Evolutionary conservation across 306 rosid species (phyloP).

Genomic region (Urtica urens): DNA sequence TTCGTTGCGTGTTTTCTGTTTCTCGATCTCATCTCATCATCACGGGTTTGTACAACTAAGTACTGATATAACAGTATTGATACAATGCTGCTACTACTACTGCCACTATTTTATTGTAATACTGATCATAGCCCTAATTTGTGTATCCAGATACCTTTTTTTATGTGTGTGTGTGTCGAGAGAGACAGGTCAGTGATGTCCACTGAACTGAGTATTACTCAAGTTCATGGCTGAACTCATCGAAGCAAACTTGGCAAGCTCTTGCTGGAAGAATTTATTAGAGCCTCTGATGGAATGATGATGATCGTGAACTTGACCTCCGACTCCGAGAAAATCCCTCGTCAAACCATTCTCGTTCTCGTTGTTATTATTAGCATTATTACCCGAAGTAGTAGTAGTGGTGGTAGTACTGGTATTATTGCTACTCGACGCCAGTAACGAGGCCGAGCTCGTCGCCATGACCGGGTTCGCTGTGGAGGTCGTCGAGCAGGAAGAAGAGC

Average conservation of each 20-base stretch:
- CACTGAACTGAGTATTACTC: constrained; percentile 27
- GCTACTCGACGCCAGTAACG: neutral
- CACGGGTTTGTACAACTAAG: no score
- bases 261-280: constrained; percentile 39
- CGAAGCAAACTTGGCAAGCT: constrained; percentile 40
- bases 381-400: neutral
- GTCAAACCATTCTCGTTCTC: constrained; percentile 40
- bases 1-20: constrained; percentile 3
- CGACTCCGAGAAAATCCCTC: constrained; percentile 80
- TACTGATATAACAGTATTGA: no score
- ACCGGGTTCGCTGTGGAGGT: no score
- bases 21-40: no score
- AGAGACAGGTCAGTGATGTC: constrained; percentile 25
- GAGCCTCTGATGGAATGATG: constrained; percentile 20
- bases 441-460: neutral
- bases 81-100: no score
- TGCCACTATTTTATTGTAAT: no score
- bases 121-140: no score
- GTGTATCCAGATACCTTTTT: neutral
- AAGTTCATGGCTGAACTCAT: constrained; percentile 36
- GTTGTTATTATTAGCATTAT: neutral
- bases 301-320: constrained; percentile 19
- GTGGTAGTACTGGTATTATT: neutral
- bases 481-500: constrained; percentile 13
- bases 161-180: neutral